Percentiles rank a stretch among this genome's conserved stretches.
Evolutionary conservation across 495 filamentous ascomycete species (phyloP).

Genomic region (Rostrohypoxylon terebratum): DNA sequence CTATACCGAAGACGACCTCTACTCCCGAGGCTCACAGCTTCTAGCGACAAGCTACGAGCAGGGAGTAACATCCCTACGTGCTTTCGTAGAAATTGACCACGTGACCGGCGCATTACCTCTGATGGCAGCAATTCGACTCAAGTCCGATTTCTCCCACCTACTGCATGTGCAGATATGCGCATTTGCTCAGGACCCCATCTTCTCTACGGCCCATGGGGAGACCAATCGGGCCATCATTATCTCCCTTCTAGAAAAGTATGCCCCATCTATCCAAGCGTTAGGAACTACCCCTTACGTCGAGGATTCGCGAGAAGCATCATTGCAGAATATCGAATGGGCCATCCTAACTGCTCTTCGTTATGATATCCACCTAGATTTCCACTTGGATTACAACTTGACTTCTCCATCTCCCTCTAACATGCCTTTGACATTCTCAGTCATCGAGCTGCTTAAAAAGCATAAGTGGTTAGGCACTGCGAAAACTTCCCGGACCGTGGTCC

Average conservation of each 20-base stretch:
- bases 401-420: slow-evolving; percentile 46
- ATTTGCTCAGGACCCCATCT: slow-evolving; percentile 79
- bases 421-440: slow-evolving; percentile 65
- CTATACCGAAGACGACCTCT: slow-evolving; percentile 70
- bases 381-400: slow-evolving; percentile 78
- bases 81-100: slow-evolving; percentile 79
- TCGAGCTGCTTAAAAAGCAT: slow-evolving; percentile 60
- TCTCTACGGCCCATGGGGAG: slow-evolving; percentile 64
- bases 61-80: slow-evolving; percentile 78
- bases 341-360: slow-evolving; percentile 60
- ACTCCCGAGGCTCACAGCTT: slow-evolving; percentile 71
- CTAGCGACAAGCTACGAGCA: slow-evolving; percentile 73
- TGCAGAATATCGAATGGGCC: slow-evolving; percentile 73
- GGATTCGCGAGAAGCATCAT: slow-evolving; percentile 56
- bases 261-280: slow-evolving; percentile 67
- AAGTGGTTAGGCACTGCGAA: slow-evolving; percentile 59
- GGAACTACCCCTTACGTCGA: slow-evolving; percentile 82
- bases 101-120: slow-evolving; percentile 69
- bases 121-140: slow-evolving; percentile 67
- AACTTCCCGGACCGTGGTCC: slow-evolving; percentile 63
- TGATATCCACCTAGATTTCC: slow-evolving; percentile 74
- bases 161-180: slow-evolving; percentile 77
- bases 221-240: slow-evolving; percentile 39
- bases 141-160: slow-evolving; percentile 63
- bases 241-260: slow-evolving; percentile 48